phyloP scores from a whole-genome alignment of 2,329 filamentous ascomycete species.

The Pseudogymnoascus sp. region DNA sequence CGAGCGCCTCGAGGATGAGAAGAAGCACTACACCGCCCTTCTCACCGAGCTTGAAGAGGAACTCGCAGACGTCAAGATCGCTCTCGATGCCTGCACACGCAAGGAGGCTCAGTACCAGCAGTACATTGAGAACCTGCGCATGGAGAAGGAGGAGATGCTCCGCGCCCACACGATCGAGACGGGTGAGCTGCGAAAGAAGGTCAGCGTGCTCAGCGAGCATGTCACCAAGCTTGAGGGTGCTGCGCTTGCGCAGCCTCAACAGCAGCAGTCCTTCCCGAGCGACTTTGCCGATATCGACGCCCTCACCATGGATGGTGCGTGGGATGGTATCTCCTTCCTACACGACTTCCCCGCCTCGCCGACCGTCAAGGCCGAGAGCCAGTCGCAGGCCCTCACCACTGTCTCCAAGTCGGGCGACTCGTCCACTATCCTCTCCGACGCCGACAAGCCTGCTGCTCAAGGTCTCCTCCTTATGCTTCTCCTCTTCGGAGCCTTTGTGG shows the following conservation, averaged over 20 bases:
- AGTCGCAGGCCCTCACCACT: constrained; percentile 36
- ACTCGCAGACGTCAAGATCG: constrained; percentile 57
- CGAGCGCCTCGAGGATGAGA: constrained; percentile 91
- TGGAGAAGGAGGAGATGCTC: constrained; percentile 90
- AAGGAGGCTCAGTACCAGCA: constrained; percentile 69
- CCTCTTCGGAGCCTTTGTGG: constrained; percentile 90
- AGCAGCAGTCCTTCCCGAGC: constrained; percentile 56
- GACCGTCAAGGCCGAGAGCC: constrained; percentile 53
- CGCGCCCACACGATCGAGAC: constrained; percentile 83
- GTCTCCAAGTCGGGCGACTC: constrained; percentile 47
- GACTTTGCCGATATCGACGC: constrained; percentile 78
- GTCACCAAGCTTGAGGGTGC: constrained; percentile 62
- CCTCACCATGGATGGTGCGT: constrained; percentile 71
- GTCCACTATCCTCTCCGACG: constrained; percentile 37
- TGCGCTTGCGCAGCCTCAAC: constrained; percentile 43
- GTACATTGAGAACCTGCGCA: constrained; percentile 66
- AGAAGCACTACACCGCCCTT: constrained; percentile 76
- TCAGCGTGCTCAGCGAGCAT: constrained; percentile 69
- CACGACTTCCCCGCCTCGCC: constrained; percentile 60
- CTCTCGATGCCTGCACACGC: constrained; percentile 62
- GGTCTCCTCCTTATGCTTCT: constrained; percentile 91
- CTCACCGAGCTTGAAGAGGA: constrained; percentile 75
- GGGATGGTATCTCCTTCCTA: constrained; percentile 76
- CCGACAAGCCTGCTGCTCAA: constrained; percentile 62
- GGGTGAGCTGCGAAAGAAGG: constrained; percentile 85